phyloP scores from a whole-genome alignment of 768 basidiomycete species.

The Lactarius tabidus region DNA sequence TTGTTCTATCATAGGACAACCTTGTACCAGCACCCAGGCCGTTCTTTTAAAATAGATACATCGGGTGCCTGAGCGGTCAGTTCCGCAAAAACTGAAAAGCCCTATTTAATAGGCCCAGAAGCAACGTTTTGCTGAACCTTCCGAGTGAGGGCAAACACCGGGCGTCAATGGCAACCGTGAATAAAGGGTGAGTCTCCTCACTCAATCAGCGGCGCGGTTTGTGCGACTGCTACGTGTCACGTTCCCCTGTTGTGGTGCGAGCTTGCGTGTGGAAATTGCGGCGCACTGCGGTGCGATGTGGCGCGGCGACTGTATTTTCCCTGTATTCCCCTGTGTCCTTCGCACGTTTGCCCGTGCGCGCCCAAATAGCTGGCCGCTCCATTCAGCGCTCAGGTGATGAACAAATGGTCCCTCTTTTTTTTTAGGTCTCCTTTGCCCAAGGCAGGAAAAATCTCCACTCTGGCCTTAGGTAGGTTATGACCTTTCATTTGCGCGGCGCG shows the following conservation, averaged over 20 bases:
- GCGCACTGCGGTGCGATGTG: not conserved
- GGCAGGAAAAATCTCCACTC: too few species aligned
- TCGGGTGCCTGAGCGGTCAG: not conserved
- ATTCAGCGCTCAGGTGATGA: not conserved
- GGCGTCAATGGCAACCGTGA: not conserved
- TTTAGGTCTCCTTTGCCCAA: not conserved
- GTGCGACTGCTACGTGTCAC: conserved; percentile 7
- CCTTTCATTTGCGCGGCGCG: not conserved
- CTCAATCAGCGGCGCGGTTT: not conserved
- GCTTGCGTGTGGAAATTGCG: conserved; percentile 1
- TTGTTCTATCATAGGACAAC: not conserved
- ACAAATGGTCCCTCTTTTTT: not conserved
- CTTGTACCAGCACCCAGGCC: not conserved
- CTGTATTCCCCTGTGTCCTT: not conserved
- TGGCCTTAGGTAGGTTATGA: not conserved
- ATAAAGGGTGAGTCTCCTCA: not conserved
- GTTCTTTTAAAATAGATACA: not conserved
- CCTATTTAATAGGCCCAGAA: not conserved
- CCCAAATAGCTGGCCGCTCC: not conserved
- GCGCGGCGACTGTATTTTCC: not conserved
- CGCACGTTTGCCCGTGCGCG: conserved; percentile 5
- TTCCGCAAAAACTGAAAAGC: not conserved
- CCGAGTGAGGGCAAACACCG: not conserved
- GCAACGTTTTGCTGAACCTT: not conserved
- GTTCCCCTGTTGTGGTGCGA: not conserved